Evolutionary conservation across 495 filamentous ascomycete genomes (phyloP), one percentile per base, ranked within the genome.

Genomic region (Penicillium crystallinum): DNA sequence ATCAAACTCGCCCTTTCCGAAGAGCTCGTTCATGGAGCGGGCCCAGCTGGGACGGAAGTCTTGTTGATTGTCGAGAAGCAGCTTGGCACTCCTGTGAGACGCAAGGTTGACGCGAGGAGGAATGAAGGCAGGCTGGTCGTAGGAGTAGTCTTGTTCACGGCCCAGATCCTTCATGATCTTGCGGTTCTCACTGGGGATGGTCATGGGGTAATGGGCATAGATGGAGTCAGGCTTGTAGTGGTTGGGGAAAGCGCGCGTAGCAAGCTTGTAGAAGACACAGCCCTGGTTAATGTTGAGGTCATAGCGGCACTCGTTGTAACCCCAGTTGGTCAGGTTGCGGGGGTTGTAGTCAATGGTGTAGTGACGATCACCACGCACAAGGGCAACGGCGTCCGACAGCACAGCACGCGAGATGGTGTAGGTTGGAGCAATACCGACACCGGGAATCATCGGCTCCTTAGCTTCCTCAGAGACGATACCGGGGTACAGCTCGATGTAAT

Each of bases 191-290:
- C 68, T 58, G 9, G 87, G 86, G 21, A 87, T 83, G 6, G 87
- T 89, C 81, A 95, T 87, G 4, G 90, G 90, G 62, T 88, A 93
- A 58, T 90, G 87, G n/a, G 88, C 88, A 53, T 93, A 95, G 52
- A 91, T 82, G 1, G 87, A 91, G 68, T 93, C 86, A 25, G 72
- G 62, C 64, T 84, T 85, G 81, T 88, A 92, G 63, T 84, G 81
- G 55, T 86, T 80, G 2, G 90, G 90, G 77, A 95, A 90, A 2
- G 89, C 85, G 18, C 86, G 78, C 41, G 85, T 70, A 44, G 89
- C 84, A 46, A 95, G 75, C 72, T 92, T 95, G 73, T 91, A 91
- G 65, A 91, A 84, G 4, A 92, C 86, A 55, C 86, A 89, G 18
- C 90, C 90, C 59, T 91, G 82, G 60, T 91, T 82, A 59, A 91